These are phyloP conservation scores for Gilbertella persicaria DNA, from an alignment of 371 early-diverging fungal species.

Conservation along the genomic window DNA sequence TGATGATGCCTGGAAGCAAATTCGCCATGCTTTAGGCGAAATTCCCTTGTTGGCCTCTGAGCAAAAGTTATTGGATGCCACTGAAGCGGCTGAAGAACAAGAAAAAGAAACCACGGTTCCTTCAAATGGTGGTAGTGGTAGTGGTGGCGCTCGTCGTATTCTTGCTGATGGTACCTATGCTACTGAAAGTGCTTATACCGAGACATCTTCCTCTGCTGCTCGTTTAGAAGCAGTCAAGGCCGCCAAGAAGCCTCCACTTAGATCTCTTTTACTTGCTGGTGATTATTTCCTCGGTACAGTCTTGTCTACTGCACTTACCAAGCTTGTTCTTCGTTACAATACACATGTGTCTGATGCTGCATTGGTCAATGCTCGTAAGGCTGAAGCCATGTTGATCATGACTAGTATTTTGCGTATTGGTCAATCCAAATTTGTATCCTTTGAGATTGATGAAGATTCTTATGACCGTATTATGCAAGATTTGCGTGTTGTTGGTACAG, in stretches of 20 bases:
- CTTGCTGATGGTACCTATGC: slow-evolving; percentile 98
- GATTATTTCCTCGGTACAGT: slow-evolving; percentile 92
- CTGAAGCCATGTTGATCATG: slow-evolving; percentile 97
- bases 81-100: slow-evolving; percentile 51
- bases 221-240: slow-evolving; percentile 67
- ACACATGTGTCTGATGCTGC: slow-evolving; percentile 47
- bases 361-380: slow-evolving; percentile 74
- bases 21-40: slow-evolving; percentile 85
- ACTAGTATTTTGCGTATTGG: slow-evolving; percentile 93
- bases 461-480: slow-evolving; percentile 91
- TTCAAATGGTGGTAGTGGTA: slow-evolving; percentile 45
- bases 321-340: slow-evolving; percentile 82
- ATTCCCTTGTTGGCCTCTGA: slow-evolving; percentile 91
- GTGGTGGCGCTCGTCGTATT: slow-evolving; percentile 71
- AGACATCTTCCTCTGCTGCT: slow-evolving; percentile 41
- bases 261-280: slow-evolving; percentile 84
- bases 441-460: slow-evolving; percentile 95
- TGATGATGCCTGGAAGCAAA: slow-evolving; percentile 81
- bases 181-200: slow-evolving; percentile 85
- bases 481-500: slow-evolving; percentile 77
- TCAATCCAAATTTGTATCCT: slow-evolving; percentile 78
- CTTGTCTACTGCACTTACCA: slow-evolving; percentile 86
- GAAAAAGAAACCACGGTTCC: slow-evolving; percentile 31
- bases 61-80: slow-evolving; percentile 68
- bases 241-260: slow-evolving; percentile 74